These are phyloP conservation scores for Pseudocercospora eumusae DNA, from an alignment of 2,329 filamentous ascomycete genomes.

Conservation along the genomic window DNA sequence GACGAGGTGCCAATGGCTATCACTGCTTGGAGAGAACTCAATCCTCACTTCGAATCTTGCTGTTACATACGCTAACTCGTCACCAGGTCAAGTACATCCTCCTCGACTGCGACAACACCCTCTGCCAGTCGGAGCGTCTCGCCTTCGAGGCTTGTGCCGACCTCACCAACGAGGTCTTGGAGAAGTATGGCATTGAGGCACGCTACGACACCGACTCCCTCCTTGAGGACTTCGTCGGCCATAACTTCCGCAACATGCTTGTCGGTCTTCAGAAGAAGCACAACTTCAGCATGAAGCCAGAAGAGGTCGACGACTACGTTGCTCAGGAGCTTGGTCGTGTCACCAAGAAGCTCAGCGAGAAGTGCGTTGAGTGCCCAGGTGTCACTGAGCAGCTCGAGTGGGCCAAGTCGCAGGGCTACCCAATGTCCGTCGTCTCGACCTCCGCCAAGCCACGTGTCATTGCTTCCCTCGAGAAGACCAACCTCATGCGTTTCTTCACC, in stretches of 20 bases:
- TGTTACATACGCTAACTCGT: slow-evolving; percentile 14
- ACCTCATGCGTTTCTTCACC: slow-evolving; percentile 78
- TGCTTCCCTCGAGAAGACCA: slow-evolving; percentile 76
- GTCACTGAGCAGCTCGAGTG: slow-evolving; percentile 66
- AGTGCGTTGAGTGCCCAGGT: slow-evolving; percentile 40
- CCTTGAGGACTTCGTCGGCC: slow-evolving; percentile 84
- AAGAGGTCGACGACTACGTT: slow-evolving; percentile 74
- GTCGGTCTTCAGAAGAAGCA: slow-evolving; percentile 72
- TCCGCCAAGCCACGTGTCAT: slow-evolving; percentile 75
- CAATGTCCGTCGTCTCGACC: slow-evolving; percentile 77
- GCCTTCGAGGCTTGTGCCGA: slow-evolving; percentile 90
- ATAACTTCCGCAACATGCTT: slow-evolving; percentile 95
- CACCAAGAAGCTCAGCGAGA: slow-evolving; percentile 67
- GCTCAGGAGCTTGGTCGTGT: slow-evolving; percentile 77
- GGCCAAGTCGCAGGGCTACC: slow-evolving; percentile 61
- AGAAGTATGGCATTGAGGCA: slow-evolving; percentile 62
- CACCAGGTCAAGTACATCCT: slow-evolving; percentile 52
- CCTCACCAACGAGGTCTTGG: slow-evolving; percentile 82
- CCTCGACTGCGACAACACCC: slow-evolving; percentile 76
- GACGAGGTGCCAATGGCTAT: background rate
- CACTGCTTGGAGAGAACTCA: background rate
- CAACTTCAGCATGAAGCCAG: slow-evolving; percentile 67
- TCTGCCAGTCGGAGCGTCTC: slow-evolving; percentile 85
- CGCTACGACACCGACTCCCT: slow-evolving; percentile 77
- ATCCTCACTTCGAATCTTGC: background rate